Base-by-base conservation (phyloP, 345 rosid genomes). In the Camelina hispida region DNA sequence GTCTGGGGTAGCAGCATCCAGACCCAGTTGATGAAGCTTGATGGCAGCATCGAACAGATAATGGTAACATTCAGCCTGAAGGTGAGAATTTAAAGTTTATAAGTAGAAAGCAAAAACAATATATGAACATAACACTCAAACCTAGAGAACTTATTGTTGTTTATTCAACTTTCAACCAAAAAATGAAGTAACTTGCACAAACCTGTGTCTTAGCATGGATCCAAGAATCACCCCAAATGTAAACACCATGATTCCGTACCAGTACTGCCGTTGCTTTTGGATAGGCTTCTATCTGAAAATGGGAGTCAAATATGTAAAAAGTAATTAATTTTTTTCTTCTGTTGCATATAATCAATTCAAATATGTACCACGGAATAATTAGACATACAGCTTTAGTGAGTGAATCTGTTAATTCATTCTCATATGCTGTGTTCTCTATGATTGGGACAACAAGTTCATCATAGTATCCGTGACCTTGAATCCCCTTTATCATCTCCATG, bases 401-500 rank as follows among this genome's bases (percentile, higher is more conserved):
- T 50, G 99, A 88, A 75, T 93, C 95, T 16, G 97, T 89, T 79
- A 96, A 89, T 82, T 96, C 91, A 62, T 83, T 84, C 83, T 93
- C 99, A 79, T 84, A 86, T 59, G 99, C 96, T 5, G 91, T 91
- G 75, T 96, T 93, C 84, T 96, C 98, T 81, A 91, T 91, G 68
- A 96, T 96, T 65, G 98, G 99, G 65, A 96, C 89, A 28, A 91
- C 89, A 67, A 96, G 96, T 78, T 91, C 98, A 58, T 96, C 98
- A 75, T 88, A 88, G 69, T 93, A 96, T 56, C 97, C 97, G 65
- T 96, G 99, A 74, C 97, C 99, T 80, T 93, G 80, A 72, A 96
- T 96, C 76, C 99, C 99, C 83, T 95, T 95, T 68, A 96, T 90
- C 99, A 93, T 89, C 87, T 96, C 99, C 99, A 96, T 90, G 80